Evolutionary conservation across 345 rosid genomes (phyloP).

Genomic region (rapeseed (Brassica napus)): DNA sequence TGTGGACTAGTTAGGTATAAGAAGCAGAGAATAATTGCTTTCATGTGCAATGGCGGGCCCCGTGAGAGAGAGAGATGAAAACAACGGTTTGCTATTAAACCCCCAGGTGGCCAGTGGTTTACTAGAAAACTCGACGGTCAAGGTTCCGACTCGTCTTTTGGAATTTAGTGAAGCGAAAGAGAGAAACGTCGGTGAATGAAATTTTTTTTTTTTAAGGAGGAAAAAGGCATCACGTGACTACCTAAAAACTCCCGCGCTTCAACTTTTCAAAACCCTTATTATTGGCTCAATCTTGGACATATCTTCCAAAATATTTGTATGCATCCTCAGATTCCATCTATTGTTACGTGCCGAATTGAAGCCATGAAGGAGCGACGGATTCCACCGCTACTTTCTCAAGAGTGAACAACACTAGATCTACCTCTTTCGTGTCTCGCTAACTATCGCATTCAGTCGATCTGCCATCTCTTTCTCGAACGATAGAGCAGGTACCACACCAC

Average conservation of each 20-base stretch:
- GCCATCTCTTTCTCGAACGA: neutral
- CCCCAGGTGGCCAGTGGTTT: neutral
- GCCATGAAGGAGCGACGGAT: conserved; percentile 47
- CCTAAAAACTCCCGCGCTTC: conserved; percentile 28
- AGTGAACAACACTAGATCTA: conserved; percentile 48
- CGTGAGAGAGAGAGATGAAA: neutral
- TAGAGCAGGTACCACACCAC: conserved; percentile 54
- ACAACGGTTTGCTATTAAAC: neutral
- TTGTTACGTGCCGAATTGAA: neutral
- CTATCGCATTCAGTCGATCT: conserved; percentile 18
- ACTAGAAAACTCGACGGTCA: neutral
- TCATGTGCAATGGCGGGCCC: neutral
- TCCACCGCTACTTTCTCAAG: conserved; percentile 52
- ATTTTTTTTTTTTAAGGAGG: neutral
- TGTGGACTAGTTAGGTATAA: neutral
- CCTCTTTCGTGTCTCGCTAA: conserved; percentile 12
- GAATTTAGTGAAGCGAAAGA: neutral
- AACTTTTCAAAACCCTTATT: conserved; percentile 35
- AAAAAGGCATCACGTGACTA: conserved; percentile 24
- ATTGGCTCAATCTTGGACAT: neutral
- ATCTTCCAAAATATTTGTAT: neutral
- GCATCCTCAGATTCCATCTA: neutral
- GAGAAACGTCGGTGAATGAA: neutral
- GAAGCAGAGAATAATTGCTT: neutral
- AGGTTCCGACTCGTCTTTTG: neutral